These are phyloP conservation scores for Ustilago trichophora DNA, from an alignment of 1,284 basidiomycete genomes.

Conservation along the genomic window DNA sequence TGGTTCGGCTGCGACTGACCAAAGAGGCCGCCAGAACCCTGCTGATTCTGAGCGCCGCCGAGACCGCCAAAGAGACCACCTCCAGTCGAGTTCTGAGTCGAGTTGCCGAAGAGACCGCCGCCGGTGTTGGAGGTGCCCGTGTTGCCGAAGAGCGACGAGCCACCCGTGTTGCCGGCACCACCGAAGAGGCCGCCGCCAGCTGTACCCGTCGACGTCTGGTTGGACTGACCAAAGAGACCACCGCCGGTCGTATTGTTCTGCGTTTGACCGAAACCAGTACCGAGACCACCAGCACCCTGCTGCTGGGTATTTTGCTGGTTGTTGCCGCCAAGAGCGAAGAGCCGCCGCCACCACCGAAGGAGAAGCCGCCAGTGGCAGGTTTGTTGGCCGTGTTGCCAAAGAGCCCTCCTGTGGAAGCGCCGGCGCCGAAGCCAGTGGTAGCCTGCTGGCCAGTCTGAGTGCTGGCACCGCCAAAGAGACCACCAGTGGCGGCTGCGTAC, in stretches of 20 bases:
- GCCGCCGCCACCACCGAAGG: slow-evolving; percentile 58
- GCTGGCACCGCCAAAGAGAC: slow-evolving; percentile 63
- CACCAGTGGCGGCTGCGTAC: slow-evolving; percentile 60
- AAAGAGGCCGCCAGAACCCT: slow-evolving; percentile 32
- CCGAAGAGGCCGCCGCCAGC: slow-evolving; percentile 57
- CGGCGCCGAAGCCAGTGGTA: slow-evolving; percentile 43
- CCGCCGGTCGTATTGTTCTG: slow-evolving; percentile 36
- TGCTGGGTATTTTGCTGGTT: slow-evolving; percentile 39
- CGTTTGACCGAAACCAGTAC: slow-evolving; percentile 37
- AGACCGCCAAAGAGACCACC: slow-evolving; percentile 56
- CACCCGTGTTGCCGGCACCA: slow-evolving; percentile 40
- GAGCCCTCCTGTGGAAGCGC: slow-evolving; percentile 45
- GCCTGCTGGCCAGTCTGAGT: slow-evolving; percentile 59
- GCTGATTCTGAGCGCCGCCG: slow-evolving; percentile 40
- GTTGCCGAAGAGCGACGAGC: slow-evolving; percentile 57
- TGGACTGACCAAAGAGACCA: slow-evolving; percentile 60
- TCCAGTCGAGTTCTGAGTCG: slow-evolving; percentile 48
- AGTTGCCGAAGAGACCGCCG: slow-evolving; percentile 70
- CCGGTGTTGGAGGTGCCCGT: slow-evolving; percentile 64
- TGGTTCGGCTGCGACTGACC: slow-evolving; percentile 44
- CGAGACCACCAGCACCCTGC: slow-evolving; percentile 34
- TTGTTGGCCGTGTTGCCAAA: slow-evolving; percentile 64
- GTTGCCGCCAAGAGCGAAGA: slow-evolving; percentile 52
- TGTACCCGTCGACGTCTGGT: slow-evolving; percentile 43
- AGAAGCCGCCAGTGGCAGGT: slow-evolving; percentile 47